Conservation (phyloP, 2,329 filamentous ascomycete genomes). For the Fusarium gaditjirri region DNA sequence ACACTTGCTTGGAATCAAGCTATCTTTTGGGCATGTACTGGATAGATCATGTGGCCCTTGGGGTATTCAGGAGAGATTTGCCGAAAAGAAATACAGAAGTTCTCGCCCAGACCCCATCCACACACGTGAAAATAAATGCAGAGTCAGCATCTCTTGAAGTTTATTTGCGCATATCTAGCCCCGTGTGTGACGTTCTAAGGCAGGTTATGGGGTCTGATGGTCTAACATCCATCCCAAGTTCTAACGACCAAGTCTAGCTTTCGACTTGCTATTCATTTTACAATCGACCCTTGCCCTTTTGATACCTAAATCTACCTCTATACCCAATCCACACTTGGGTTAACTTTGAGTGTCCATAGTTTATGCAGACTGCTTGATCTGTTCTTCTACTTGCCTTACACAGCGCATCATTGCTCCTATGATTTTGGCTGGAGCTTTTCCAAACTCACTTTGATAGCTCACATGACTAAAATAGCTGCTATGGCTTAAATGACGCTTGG, state of each 20-base stretch:
- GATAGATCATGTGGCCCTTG: neutral
- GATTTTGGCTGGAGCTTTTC: neutral
- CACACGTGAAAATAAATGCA: fast-evolving
- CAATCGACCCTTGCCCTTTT: fast-evolving
- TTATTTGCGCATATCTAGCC: neutral
- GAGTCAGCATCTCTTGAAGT: neutral
- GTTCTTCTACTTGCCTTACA: neutral
- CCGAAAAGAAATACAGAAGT: neutral
- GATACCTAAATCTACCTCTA: fast-evolving
- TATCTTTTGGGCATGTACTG: neutral
- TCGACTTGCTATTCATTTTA: neutral
- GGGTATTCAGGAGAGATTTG: neutral
- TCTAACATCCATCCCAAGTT: neutral
- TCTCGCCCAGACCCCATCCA: no score
- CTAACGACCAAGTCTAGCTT: neutral
- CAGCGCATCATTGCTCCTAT: neutral
- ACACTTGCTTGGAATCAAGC: neutral
- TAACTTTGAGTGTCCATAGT: no score
- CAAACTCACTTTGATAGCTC: neutral
- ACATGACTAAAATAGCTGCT: fast-evolving
- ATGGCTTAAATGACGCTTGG: fast-evolving
- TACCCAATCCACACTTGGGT: fast-evolving
- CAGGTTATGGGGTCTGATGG: neutral
- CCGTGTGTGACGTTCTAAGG: neutral
- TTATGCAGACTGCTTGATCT: no score